Percentiles rank a stretch among this genome's conserved stretches.
Evolutionary conservation across 2,329 filamentous ascomycete genomes (phyloP).

Genomic region (Penicillium sp.): DNA sequence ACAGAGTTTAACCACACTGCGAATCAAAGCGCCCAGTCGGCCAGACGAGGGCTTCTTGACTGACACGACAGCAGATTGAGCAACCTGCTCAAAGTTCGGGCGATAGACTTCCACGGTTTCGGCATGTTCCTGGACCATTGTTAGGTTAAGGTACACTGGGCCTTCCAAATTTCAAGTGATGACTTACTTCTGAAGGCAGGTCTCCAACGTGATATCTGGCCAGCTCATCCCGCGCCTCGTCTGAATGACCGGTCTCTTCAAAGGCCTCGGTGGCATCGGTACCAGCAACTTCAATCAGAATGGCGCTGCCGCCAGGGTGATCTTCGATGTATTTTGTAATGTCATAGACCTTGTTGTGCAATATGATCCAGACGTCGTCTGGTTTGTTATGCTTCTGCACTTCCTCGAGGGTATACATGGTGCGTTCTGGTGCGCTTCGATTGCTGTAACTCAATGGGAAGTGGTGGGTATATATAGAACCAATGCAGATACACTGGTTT

Average conservation of each 20-base stretch:
- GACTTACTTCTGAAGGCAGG: slow-evolving; percentile 29
- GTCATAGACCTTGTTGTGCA: slow-evolving; percentile 51
- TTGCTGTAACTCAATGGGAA: too few relatives aligned
- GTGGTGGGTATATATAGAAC: neutral
- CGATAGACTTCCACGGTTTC: slow-evolving; percentile 21
- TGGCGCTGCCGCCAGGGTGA: slow-evolving; percentile 53
- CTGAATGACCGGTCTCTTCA: slow-evolving; percentile 49
- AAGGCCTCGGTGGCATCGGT: slow-evolving; percentile 45
- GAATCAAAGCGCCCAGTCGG: neutral
- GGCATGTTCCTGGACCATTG: slow-evolving; percentile 16
- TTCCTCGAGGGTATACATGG: neutral
- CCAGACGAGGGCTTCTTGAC: slow-evolving; percentile 6
- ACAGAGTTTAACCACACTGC: neutral
- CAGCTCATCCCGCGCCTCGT: slow-evolving; percentile 45
- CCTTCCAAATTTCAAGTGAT: slow-evolving; percentile 21
- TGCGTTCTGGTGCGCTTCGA: too few relatives aligned
- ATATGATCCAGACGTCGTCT: slow-evolving; percentile 21
- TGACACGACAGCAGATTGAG: slow-evolving; percentile 18
- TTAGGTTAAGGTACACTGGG: slow-evolving; percentile 12
- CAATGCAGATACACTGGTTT: neutral
- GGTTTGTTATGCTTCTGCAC: neutral
- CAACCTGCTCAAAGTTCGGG: slow-evolving; percentile 21
- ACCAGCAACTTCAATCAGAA: slow-evolving; percentile 44
- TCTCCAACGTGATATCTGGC: neutral
- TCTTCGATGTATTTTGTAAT: slow-evolving; percentile 59